These are phyloP conservation scores for Aschersonia sp. DNA, from an alignment of 2,329 filamentous ascomycete genomes.

Conservation along the genomic window DNA sequence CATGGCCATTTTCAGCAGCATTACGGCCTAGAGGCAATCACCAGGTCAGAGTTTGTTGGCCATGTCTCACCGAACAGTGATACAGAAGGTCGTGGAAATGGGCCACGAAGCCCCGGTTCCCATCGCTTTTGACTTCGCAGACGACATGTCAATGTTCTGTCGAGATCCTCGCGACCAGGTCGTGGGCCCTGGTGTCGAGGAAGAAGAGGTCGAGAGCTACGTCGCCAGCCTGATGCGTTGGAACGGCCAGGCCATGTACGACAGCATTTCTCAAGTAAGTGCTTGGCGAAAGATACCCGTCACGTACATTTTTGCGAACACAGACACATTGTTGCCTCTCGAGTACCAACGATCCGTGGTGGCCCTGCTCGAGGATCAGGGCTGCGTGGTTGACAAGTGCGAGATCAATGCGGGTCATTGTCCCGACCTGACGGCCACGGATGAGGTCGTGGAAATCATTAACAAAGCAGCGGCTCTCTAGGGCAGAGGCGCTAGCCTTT, in stretches of 20 bases:
- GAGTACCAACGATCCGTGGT: background rate
- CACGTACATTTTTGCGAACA: conserved; percentile 1
- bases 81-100: conserved; percentile 3
- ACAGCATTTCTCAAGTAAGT: background rate
- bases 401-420: background rate
- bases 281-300: conserved; percentile 1
- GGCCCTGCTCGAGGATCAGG: background rate
- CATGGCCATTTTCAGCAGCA: too few relatives aligned
- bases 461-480: background rate
- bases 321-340: background rate
- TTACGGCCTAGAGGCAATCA: too few relatives aligned
- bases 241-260: conserved; percentile 1
- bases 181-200: background rate
- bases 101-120: conserved; percentile 1
- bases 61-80: background rate
- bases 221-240: background rate
- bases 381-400: background rate
- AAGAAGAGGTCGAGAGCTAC: background rate
- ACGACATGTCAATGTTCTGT: conserved; percentile 1
- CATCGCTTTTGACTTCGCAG: conserved; percentile 2
- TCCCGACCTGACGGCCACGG: conserved; percentile 1
- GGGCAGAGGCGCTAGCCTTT: background rate
- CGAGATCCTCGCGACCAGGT: background rate
- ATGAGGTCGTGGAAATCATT: conserved; percentile 1
- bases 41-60: too few relatives aligned